phyloP scores from a whole-genome alignment of 2,329 filamentous ascomycete genomes.

The Bipolaris victoriae region DNA sequence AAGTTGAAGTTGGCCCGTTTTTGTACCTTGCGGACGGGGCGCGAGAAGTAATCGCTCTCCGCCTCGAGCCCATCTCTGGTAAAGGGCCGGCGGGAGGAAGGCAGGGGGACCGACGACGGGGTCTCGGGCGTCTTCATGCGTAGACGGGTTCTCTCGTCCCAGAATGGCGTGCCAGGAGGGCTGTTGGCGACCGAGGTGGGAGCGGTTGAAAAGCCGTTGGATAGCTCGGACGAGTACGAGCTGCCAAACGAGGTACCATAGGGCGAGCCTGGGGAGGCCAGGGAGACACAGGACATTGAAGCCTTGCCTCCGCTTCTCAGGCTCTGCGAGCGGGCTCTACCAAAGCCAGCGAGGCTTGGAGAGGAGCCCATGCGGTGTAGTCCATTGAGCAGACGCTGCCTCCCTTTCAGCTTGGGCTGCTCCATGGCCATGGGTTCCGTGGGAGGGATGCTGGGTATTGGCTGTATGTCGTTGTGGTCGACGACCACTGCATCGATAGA shows the following conservation, averaged over 20 bases:
- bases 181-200: slow-evolving; percentile 59
- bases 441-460: slow-evolving; percentile 23
- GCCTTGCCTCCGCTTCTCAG: slow-evolving; percentile 68
- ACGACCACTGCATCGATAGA: slow-evolving; percentile 48
- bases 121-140: slow-evolving; percentile 61
- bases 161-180: slow-evolving; percentile 55
- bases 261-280: slow-evolving; percentile 58
- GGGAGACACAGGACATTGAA: slow-evolving; percentile 69
- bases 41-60: slow-evolving; percentile 57
- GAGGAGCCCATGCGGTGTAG: slow-evolving; percentile 84
- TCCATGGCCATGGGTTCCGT: slow-evolving; percentile 40
- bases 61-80: slow-evolving; percentile 51
- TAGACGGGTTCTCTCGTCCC: slow-evolving; percentile 62
- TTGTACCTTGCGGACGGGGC: slow-evolving; percentile 43
- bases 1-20: slow-evolving; percentile 64
- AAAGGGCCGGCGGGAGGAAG: slow-evolving; percentile 64
- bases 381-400: slow-evolving; percentile 72
- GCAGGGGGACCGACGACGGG: slow-evolving; percentile 65
- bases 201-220: slow-evolving; percentile 62
- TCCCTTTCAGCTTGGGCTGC: slow-evolving; percentile 67
- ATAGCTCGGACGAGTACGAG: slow-evolving; percentile 63
- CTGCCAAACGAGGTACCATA: slow-evolving; percentile 62
- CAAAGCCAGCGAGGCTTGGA: slow-evolving; percentile 69
- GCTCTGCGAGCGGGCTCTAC: slow-evolving; percentile 69
- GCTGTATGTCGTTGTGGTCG: slow-evolving; percentile 34